These are phyloP conservation scores for Aspergillus cavernicola DNA, from an alignment of 495 filamentous ascomycete genomes.

Conservation along the genomic window DNA sequence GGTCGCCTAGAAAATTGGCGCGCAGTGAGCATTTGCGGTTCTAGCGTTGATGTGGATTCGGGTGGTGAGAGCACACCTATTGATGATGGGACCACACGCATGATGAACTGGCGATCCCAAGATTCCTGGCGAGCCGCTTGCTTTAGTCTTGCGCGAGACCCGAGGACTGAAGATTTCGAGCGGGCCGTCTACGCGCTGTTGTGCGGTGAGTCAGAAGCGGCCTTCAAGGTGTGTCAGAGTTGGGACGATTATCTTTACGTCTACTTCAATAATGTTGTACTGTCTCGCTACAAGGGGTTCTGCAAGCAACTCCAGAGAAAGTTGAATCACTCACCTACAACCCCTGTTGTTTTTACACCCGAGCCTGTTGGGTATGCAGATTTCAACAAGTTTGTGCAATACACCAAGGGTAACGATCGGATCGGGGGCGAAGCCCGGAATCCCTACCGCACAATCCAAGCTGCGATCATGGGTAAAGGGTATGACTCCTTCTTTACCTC, in stretches of 20 bases:
- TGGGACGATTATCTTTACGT: conserved; percentile 94
- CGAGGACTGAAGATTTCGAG: conserved; percentile 71
- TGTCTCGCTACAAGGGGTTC: conserved; percentile 47
- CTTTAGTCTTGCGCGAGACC: conserved; percentile 65
- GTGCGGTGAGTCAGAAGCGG: conserved; percentile 73
- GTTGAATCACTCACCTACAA: conserved; percentile 34
- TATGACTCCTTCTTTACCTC: conserved; percentile 37
- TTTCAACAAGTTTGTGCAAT: conserved; percentile 37
- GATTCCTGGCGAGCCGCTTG: conserved; percentile 78
- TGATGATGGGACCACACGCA: conserved; percentile 41
- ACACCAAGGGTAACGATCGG: conserved; percentile 32
- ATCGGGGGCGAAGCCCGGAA: conserved; percentile 39
- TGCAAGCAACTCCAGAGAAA: conserved; percentile 44
- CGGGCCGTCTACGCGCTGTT: conserved; percentile 85
- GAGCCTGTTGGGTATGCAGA: conserved; percentile 39
- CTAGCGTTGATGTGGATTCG: conserved; percentile 33
- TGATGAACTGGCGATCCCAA: conserved; percentile 49
- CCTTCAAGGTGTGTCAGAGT: conserved; percentile 67
- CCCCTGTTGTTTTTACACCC: conserved; percentile 31
- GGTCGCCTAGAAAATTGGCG: conserved; percentile 81
- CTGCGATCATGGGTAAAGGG: conserved; percentile 36
- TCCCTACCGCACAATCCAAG: conserved; percentile 49
- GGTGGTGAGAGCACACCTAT: conserved; percentile 32
- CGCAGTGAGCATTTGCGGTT: conserved; percentile 51
- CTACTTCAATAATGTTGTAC: conserved; percentile 77